phyloP scores from a whole-genome alignment of 2,329 filamentous ascomycete species.

The Ceratocystis diversiconidia region DNA sequence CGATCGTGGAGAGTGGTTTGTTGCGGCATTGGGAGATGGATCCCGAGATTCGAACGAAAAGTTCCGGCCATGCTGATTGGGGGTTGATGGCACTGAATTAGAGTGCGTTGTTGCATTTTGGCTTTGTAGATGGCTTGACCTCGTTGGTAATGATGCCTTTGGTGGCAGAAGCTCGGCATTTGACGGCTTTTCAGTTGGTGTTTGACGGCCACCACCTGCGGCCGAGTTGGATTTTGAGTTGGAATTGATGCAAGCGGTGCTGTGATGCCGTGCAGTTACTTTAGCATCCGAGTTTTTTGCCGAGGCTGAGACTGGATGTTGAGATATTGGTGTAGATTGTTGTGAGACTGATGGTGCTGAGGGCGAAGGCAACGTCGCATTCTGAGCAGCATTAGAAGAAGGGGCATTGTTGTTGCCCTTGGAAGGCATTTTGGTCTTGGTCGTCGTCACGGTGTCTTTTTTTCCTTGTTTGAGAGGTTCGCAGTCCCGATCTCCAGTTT shows the following conservation, averaged over 20 bases:
- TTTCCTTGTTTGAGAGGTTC: background rate
- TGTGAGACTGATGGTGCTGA: constrained; percentile 4
- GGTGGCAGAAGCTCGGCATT: constrained; percentile 25
- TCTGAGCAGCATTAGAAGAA: constrained; percentile 7
- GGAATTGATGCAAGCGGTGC: background rate
- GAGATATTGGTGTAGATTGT: background rate
- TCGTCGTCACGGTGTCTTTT: constrained; percentile 4
- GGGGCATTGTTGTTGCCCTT: constrained; percentile 11
- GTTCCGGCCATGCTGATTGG: constrained; percentile 73
- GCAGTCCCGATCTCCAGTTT: constrained; percentile 1
- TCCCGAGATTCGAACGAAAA: constrained; percentile 64
- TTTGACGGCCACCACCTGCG: constrained; percentile 6
- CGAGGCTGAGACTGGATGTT: background rate
- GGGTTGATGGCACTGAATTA: constrained; percentile 84
- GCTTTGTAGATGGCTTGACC: constrained; percentile 19
- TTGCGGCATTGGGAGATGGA: constrained; percentile 64
- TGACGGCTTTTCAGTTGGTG: constrained; percentile 24
- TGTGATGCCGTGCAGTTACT: background rate
- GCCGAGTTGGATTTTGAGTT: background rate
- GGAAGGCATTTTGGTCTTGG: constrained; percentile 13
- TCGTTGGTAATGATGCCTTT: constrained; percentile 19
- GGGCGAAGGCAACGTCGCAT: background rate
- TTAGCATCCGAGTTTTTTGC: background rate
- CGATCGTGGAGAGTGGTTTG: constrained; percentile 75
- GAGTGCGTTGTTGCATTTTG: constrained; percentile 40